phyloP scores from a whole-genome alignment of 2,329 filamentous ascomycete species.

The Neofusicoccum sp. region DNA sequence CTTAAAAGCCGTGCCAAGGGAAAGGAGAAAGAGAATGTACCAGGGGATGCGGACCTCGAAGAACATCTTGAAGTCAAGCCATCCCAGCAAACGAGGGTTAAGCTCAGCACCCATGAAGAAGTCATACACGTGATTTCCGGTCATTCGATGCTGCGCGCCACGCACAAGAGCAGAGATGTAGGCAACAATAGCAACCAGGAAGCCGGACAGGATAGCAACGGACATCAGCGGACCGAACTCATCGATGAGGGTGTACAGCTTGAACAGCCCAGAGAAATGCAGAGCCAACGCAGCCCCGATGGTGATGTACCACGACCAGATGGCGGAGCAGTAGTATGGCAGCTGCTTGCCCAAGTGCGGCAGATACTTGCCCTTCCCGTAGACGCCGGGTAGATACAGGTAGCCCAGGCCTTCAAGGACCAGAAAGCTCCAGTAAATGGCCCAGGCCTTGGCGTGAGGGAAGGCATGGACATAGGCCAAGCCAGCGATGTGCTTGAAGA shows the following conservation, averaged over 20 bases:
- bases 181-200: constrained; percentile 74
- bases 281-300: constrained; percentile 66
- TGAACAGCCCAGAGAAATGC: constrained; percentile 82
- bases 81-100: constrained; percentile 80
- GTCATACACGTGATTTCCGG: constrained; percentile 75
- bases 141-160: constrained; percentile 89
- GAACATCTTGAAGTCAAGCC: constrained; percentile 92
- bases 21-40: constrained; percentile 82
- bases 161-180: constrained; percentile 81
- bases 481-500: constrained; percentile 65
- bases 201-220: constrained; percentile 89
- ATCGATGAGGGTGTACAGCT: constrained; percentile 86
- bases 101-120: constrained; percentile 90
- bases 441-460: constrained; percentile 78
- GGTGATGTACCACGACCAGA: constrained; percentile 83
- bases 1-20: constrained; percentile 70
- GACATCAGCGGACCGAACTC: constrained; percentile 92
- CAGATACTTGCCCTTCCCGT: constrained; percentile 82
- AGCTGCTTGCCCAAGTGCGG: constrained; percentile 82
- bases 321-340: constrained; percentile 89
- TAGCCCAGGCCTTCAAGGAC: constrained; percentile 81
- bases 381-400: constrained; percentile 81
- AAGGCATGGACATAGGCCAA: constrained; percentile 82
- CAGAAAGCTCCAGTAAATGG: constrained; percentile 93
- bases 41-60: constrained; percentile 89